phyloP scores from a whole-genome alignment of 257 asterid species.

The Solanum okadae region DNA sequence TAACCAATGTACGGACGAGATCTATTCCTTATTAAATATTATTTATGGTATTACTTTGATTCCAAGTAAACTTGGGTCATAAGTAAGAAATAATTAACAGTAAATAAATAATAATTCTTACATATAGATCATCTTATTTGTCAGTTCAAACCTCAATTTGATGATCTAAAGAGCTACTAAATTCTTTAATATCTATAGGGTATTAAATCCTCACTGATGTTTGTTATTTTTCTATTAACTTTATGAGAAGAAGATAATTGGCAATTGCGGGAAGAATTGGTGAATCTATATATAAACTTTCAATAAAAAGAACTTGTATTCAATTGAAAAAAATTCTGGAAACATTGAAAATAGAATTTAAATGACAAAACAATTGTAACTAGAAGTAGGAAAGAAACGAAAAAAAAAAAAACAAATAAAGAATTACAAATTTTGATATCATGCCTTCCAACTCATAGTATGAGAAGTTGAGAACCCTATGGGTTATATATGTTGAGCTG shows the following conservation, averaged over 20 bases:
- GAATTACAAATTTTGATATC: background rate
- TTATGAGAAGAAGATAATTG: background rate
- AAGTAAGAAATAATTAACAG: too few species aligned
- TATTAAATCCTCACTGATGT: background rate
- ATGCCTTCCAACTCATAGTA: background rate
- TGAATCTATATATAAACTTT: background rate
- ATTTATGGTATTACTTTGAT: too few species aligned
- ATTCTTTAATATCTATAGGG: too few species aligned
- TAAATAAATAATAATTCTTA: too few species aligned
- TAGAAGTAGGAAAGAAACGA: background rate
- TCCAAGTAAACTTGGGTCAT: too few species aligned
- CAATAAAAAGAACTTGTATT: background rate
- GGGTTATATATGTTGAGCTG: background rate
- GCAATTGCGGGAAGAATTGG: background rate
- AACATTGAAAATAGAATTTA: background rate
- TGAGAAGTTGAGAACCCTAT: background rate
- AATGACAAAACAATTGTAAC: background rate
- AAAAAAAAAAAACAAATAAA: too few species aligned
- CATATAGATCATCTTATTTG: background rate
- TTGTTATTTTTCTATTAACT: background rate
- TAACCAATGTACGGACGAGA: too few species aligned
- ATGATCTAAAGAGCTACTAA: background rate
- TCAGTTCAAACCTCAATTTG: background rate
- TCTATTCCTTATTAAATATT: too few species aligned
- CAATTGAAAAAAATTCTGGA: background rate